Conservation (phyloP, 75 land plant genomes). For the Larix kaempferi region DNA sequence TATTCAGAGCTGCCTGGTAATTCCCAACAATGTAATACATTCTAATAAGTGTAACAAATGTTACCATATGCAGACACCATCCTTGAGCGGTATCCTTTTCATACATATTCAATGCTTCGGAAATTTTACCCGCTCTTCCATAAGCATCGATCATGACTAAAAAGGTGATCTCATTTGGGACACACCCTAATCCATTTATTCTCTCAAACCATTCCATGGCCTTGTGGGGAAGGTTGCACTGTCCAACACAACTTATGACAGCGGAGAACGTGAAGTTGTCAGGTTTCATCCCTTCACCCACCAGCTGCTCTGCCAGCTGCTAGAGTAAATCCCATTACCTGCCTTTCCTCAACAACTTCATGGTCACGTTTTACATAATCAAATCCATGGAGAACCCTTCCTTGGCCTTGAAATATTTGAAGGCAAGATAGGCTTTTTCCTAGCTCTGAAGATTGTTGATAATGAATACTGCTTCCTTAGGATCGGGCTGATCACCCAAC, state of each 20-base stretch:
- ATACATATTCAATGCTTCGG: constrained; percentile 63
- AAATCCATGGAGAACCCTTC: constrained; percentile 28
- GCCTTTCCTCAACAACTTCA: constrained; percentile 60
- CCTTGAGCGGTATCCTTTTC: constrained; percentile 42
- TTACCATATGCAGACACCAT: constrained; percentile 50
- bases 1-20: constrained; percentile 53
- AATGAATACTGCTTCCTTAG: constrained; percentile 57
- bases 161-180: constrained; percentile 63
- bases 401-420: constrained; percentile 36
- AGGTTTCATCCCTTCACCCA: constrained; percentile 42
- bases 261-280: constrained; percentile 80
- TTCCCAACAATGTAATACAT: constrained; percentile 57
- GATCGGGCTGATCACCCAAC: constrained; percentile 19
- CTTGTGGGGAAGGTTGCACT: constrained; percentile 38
- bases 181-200: constrained; percentile 57
- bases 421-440: constrained; percentile 32
- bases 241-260: constrained; percentile 67
- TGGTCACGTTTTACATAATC: constrained; percentile 69
- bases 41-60: constrained; percentile 55
- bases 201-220: constrained; percentile 81
- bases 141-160: constrained; percentile 70
- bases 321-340: constrained; percentile 44
- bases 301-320: constrained; percentile 54
- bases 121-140: constrained; percentile 53
- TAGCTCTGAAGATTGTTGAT: constrained; percentile 52